Evolutionary conservation across 2,329 filamentous ascomycete genomes (phyloP).

Genomic region (Rutstroemia sp.): DNA sequence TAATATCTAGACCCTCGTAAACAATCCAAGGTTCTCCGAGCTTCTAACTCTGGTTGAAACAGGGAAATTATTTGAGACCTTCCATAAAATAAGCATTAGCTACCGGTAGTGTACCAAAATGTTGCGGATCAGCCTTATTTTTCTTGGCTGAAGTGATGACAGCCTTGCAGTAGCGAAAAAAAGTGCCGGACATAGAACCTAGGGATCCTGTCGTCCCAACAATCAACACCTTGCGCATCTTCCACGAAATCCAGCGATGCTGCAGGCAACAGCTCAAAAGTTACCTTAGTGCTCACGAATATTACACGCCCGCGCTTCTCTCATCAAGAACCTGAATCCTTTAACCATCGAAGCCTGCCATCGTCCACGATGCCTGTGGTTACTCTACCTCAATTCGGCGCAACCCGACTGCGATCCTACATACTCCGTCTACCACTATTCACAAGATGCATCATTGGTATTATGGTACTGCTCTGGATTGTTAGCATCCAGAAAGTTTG

Average conservation of each 20-base stretch:
- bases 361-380: constrained; percentile 1
- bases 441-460: constrained; percentile 61
- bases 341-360: neutral
- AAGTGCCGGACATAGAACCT: neutral
- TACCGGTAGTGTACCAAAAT: no score
- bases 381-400: constrained; percentile 50
- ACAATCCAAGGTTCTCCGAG: no score
- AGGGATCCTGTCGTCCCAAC: neutral
- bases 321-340: neutral
- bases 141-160: neutral
- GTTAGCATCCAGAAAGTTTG: constrained; percentile 62
- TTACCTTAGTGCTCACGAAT: neutral
- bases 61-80: no score
- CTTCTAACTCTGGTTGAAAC: no score
- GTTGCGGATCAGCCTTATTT: no score
- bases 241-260: neutral
- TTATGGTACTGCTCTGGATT: constrained; percentile 64
- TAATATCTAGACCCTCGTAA: no score
- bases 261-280: neutral
- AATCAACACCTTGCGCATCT: neutral
- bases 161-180: neutral
- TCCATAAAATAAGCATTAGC: no score
- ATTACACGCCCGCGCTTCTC: neutral
- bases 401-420: constrained; percentile 70
- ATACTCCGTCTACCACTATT: constrained; percentile 79